Evolutionary conservation across 2,329 filamentous ascomycete species (phyloP).

Genomic region (Ophiocordyceps camponoti-rufipedis): DNA sequence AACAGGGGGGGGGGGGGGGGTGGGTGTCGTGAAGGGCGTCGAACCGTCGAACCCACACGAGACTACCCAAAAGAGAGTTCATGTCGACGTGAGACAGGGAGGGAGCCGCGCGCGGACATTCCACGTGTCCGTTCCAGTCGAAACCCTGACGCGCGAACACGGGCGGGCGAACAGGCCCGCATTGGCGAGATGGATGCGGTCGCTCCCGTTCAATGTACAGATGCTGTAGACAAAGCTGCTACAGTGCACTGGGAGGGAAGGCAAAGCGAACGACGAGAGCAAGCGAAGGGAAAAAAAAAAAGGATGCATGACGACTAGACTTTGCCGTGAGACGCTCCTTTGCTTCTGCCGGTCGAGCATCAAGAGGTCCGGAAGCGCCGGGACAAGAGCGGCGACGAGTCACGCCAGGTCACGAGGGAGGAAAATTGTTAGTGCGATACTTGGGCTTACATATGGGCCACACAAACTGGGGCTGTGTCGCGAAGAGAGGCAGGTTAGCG

Average conservation of each 20-base stretch:
- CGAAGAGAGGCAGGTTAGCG: slow-evolving; percentile 2
- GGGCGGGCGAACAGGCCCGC: background rate
- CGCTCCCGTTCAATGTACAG: background rate
- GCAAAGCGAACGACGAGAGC: background rate
- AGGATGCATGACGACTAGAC: background rate
- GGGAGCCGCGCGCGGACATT: slow-evolving; percentile 1
- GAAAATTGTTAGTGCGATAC: slow-evolving; percentile 22
- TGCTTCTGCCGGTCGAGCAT: background rate
- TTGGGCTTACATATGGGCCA: slow-evolving; percentile 6
- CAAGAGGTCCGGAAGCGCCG: slow-evolving; percentile 1
- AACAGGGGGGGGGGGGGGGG: background rate
- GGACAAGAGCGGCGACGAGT: background rate
- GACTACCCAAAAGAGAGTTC: background rate
- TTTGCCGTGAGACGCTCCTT: background rate
- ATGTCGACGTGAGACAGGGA: slow-evolving; percentile 1
- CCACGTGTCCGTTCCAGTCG: slow-evolving; percentile 4
- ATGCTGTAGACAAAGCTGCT: background rate
- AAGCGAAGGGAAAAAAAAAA: background rate
- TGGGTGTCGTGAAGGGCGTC: background rate
- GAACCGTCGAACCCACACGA: background rate
- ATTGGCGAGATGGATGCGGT: background rate
- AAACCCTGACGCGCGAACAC: background rate
- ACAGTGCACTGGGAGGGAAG: background rate
- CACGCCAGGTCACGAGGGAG: slow-evolving; percentile 3
- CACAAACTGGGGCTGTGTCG: slow-evolving; percentile 7